A percentile compares a stretch with the other conserved stretches of the same genome.
Evolutionary conservation across 2,329 filamentous ascomycete genomes (phyloP).

Genomic region (Aspergillus awamori): DNA sequence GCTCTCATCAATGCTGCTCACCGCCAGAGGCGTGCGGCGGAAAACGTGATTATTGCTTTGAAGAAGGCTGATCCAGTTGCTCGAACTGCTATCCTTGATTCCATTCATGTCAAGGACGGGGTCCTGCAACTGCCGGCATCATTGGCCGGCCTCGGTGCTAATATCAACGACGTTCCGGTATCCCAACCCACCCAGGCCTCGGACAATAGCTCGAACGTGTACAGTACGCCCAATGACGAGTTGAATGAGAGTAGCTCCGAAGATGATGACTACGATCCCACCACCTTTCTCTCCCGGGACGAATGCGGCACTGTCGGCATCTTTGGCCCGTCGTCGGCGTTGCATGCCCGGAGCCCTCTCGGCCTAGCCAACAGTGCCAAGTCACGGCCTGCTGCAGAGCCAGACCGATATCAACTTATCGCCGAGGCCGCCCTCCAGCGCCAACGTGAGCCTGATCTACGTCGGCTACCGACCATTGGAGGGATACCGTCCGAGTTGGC

Average conservation of each 20-base stretch:
- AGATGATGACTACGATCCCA: conserved; percentile 10
- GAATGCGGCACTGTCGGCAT: conserved; percentile 10
- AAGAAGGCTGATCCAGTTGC: background rate
- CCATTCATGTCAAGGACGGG: background rate
- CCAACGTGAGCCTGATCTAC: conserved; percentile 45
- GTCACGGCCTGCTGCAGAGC: background rate
- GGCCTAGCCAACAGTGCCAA: background rate
- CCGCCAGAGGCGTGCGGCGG: background rate
- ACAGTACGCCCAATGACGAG: background rate
- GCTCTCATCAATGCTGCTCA: conserved; percentile 2
- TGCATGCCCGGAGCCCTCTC: conserved; percentile 4
- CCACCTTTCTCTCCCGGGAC: conserved; percentile 10
- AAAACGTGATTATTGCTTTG: background rate
- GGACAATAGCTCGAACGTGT: background rate
- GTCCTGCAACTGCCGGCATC: background rate
- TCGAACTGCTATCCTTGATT: background rate
- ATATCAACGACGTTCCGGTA: background rate
- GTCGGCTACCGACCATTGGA: conserved; percentile 47
- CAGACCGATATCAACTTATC: conserved; percentile 10
- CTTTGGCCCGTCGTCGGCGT: conserved; percentile 10
- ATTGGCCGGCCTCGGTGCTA: background rate
- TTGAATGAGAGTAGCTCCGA: background rate
- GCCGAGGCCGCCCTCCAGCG: conserved; percentile 35
- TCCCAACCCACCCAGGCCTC: background rate
- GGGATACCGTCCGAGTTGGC: conserved; percentile 57